Percentiles rank a stretch among this genome's conserved stretches.
Evolutionary conservation across 2,329 filamentous ascomycete species (phyloP).

Genomic region (Stachybotrys chlorohalonatus): DNA sequence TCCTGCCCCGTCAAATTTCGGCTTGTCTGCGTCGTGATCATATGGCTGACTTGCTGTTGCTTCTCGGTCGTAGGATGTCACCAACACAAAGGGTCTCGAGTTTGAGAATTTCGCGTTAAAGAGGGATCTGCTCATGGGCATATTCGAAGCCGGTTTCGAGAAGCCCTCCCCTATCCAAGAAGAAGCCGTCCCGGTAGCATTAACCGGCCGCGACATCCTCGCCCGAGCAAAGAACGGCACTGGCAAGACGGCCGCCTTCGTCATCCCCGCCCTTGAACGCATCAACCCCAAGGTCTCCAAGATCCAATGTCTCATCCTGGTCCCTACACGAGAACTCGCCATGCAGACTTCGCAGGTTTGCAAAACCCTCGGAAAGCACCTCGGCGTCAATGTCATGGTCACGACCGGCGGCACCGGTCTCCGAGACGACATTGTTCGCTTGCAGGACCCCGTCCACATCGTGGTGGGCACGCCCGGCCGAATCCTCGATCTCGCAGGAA

Average conservation of each 20-base stretch:
- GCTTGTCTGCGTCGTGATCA: not conserved
- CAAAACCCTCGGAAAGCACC: constrained; percentile 95
- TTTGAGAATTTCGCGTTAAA: constrained; percentile 97
- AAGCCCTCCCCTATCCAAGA: constrained; percentile 99
- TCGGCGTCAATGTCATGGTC: constrained; percentile 98
- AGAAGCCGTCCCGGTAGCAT: constrained; percentile 93
- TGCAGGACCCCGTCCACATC: constrained; percentile 92
- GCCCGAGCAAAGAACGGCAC: constrained; percentile 98
- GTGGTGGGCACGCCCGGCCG: constrained; percentile 94
- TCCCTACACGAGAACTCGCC: constrained; percentile 92
- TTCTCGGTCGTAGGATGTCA: constrained; percentile 70
- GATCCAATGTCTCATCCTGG: constrained; percentile 91
- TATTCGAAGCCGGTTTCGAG: constrained; percentile 98
- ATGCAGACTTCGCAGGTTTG: constrained; percentile 98
- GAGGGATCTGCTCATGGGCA: constrained; percentile 94
- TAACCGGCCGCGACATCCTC: constrained; percentile 90
- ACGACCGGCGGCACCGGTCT: constrained; percentile 93
- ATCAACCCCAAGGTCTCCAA: constrained; percentile 96
- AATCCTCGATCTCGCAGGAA: constrained; percentile 92
- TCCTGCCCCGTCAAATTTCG: constrained; percentile 9
- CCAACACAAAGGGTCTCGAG: constrained; percentile 92
- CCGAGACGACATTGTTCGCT: constrained; percentile 91
- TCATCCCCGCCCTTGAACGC: constrained; percentile 88
- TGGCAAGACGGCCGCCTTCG: constrained; percentile 95
- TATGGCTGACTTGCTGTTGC: not conserved